Evolutionary conservation across 2,329 filamentous ascomycete genomes (phyloP), one percentile per base, ranked within the genome.

Genomic region (Amauroascus verrucosus): DNA sequence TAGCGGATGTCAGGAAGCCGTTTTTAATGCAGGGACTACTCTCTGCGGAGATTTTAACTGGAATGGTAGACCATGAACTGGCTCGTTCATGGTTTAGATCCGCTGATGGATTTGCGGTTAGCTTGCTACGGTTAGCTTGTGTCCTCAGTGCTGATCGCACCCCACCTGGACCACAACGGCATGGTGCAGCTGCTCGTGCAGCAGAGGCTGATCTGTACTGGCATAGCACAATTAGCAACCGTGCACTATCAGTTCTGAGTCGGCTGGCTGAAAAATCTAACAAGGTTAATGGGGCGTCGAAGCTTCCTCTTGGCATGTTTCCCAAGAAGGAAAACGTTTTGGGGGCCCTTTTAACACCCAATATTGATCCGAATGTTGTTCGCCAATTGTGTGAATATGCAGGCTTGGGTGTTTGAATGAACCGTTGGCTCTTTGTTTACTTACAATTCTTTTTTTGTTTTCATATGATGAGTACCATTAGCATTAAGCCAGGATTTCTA

Each of bases 11-110:
- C 3, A 83, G 93, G 54, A 95, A 95, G 68, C 85, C 93, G 0
- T 84, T 88, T 62, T 73, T 98, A 9, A 93, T 95, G 78, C 93
- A 98, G 70, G 90, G 89, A 1, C 80, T 97, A 62, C 76, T 97
- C 5, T 86, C 89, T 1, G 90, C 88, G 0, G 90, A 97, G 60
- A 94, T 97, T 49, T 72, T 97, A 2, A 82, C 88, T 0, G 83
- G 83, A 8, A 75, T 96, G 26, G 77, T 81, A n/a, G 88, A 94
- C 59, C 78, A 78, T 14, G 78, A 81, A 3, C 71, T 96, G 6
- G 85, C 90, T 3, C 81, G 81, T 53, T 76, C 80, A 0, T 97
- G 93, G 90, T 78, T 97, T 6, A 81, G 84, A 37, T 88, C 86
- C 2, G 82, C 85, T 40, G 89, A 94, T 61, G 87, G 86, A 0